A percentile compares a stretch with the other conserved stretches of the same genome.
These are phyloP conservation scores for Tetracentron sinense DNA, from an alignment of 164 flowering plant species.

Conservation along the genomic window DNA sequence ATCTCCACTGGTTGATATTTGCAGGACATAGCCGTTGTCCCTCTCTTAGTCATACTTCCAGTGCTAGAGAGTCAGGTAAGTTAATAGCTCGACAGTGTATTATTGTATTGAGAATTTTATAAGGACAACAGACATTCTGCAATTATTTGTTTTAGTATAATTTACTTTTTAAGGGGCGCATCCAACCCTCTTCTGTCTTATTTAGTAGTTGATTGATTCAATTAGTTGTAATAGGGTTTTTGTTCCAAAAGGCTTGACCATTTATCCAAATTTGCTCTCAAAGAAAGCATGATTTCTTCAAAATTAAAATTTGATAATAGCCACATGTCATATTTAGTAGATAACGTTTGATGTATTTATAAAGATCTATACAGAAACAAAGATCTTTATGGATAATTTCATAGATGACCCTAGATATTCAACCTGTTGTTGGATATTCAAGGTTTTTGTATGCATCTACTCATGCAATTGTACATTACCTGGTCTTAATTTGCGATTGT, in stretches of 20 bases:
- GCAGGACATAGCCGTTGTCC: slow-evolving; percentile 99
- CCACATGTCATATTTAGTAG: background rate
- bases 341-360: background rate
- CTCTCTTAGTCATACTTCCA: slow-evolving; percentile 93
- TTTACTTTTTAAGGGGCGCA: background rate
- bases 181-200: background rate
- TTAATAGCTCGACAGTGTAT: slow-evolving; percentile 3
- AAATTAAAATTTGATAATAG: background rate
- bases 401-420: background rate
- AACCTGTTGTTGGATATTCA: too few relatives aligned
- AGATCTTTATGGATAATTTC: background rate
- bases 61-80: slow-evolving; percentile 95
- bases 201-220: background rate
- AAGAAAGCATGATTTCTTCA: background rate
- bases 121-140: too few relatives aligned
- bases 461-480: background rate
- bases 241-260: background rate
- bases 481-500: too few relatives aligned
- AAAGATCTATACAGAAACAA: background rate
- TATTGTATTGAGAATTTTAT: background rate
- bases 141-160: too few relatives aligned
- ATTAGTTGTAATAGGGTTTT: background rate
- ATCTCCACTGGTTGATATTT: slow-evolving; percentile 31
- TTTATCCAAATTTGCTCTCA: background rate
- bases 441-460: background rate